These are phyloP conservation scores for Venturia asperata DNA, from an alignment of 2,329 filamentous ascomycete species.

Conservation along the genomic window DNA sequence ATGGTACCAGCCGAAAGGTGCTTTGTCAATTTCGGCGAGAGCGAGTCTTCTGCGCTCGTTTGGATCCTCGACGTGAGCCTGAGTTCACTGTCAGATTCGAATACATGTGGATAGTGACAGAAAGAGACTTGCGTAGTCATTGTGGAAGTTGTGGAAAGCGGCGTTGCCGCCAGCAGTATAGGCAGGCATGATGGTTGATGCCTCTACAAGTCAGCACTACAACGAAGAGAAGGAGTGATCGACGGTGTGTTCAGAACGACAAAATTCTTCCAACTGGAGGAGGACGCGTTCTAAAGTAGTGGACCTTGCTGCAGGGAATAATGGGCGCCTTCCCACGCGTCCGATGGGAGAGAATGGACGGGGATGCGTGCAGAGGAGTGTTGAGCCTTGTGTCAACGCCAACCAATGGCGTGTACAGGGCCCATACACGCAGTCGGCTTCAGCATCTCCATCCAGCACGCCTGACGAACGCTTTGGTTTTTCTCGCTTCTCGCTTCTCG, in stretches of 20 bases:
- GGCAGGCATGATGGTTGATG: slow-evolving; percentile 4
- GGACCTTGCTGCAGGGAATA: background rate
- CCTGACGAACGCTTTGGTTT: too few relatives aligned
- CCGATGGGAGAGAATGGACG: background rate
- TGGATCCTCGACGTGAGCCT: slow-evolving; percentile 52
- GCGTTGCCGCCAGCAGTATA: slow-evolving; percentile 25
- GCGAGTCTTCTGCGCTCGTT: slow-evolving; percentile 74
- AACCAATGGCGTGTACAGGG: background rate
- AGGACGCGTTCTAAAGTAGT: background rate
- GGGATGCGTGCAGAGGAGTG: background rate
- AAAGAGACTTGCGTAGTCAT: slow-evolving; percentile 14
- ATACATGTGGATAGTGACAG: background rate
- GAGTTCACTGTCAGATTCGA: background rate
- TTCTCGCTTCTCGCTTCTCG: too few relatives aligned
- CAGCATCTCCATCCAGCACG: too few relatives aligned
- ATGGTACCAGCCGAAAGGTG: slow-evolving; percentile 75
- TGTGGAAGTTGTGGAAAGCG: slow-evolving; percentile 27
- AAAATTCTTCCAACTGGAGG: background rate
- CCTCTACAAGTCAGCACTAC: background rate
- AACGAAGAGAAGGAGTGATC: background rate
- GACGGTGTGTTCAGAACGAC: background rate
- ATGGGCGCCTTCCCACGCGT: background rate
- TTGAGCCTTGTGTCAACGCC: too few relatives aligned
- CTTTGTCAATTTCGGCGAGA: slow-evolving; percentile 74
- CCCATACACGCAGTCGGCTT: too few relatives aligned